Evolutionary conservation across 306 rosid species (phyloP), one percentile per base, ranked within the genome.

Genomic region (Urtica urens): DNA sequence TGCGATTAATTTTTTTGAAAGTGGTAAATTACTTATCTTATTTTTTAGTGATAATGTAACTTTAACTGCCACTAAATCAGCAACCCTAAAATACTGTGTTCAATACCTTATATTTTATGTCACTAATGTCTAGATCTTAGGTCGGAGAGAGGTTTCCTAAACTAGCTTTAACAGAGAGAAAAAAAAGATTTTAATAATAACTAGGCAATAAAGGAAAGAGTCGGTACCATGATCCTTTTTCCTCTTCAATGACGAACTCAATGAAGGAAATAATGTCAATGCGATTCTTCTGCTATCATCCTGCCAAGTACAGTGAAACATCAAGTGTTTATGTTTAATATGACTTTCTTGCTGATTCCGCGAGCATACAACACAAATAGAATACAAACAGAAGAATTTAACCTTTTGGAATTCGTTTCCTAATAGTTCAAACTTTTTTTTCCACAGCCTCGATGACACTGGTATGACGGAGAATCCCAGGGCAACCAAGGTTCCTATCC

Each of bases 181-280:
- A n/a, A n/a, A n/a, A n/a, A n/a, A n/a, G n/a, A n/a, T n/a, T n/a
- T n/a, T n/a, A n/a, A n/a, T n/a, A n/a, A n/a, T n/a, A n/a, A n/a
- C n/a, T n/a, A n/a, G n/a, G n/a, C n/a, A n/a, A n/a, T n/a, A n/a
- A n/a, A n/a, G n/a, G n/a, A n/a, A n/a, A n/a, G n/a, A n/a, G n/a
- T n/a, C n/a, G 46, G 53, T 82, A 87, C 96, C 96, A 2, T 87
- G 93, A 63, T 87, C 96, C 67, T 83, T 87, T 58, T 87, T 87
- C 62, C 94, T 73, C 67, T 41, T 69, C 49, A 87, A 47, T 53
- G 56, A n/a, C 25, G 78, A 68, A 70, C 75, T 71, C 58, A 83
- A 23, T 16, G 87, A 64, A 31, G 96, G 96, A 78, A 87, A 87
- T 59, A 87, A 60, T 60, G 65, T 50, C 15, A 83, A 78, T 23